These are phyloP conservation scores for Penicillium herquei DNA, from an alignment of 495 filamentous ascomycete genomes.

Conservation along the genomic window DNA sequence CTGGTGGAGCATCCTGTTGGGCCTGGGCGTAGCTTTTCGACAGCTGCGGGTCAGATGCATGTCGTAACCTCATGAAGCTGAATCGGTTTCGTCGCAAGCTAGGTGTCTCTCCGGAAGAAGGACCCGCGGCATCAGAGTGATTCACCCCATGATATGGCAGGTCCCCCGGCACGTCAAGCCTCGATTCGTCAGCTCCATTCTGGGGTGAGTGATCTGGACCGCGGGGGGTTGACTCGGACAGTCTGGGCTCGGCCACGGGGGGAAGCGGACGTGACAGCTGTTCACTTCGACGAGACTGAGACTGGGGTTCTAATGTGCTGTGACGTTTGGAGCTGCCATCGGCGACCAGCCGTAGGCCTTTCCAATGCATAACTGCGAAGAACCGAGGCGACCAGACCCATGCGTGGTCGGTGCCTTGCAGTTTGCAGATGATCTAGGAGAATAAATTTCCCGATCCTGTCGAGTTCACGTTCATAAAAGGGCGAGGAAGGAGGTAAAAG, in stretches of 20 bases:
- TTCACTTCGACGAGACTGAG: constrained; percentile 40
- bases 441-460: too few species aligned
- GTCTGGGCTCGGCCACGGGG: constrained; percentile 32
- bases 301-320: constrained; percentile 32
- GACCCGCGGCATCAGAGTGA: constrained; percentile 14
- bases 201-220: constrained; percentile 18
- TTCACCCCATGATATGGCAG: constrained; percentile 13
- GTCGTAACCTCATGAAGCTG: constrained; percentile 84
- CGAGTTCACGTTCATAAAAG: too few species aligned
- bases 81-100: constrained; percentile 61
- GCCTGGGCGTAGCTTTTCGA: constrained; percentile 77
- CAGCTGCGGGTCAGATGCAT: constrained; percentile 92
- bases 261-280: constrained; percentile 41
- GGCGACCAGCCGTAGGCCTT: constrained; percentile 42
- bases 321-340: constrained; percentile 42
- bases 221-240: constrained; percentile 42
- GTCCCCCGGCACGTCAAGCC: constrained; percentile 14
- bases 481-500: too few species aligned
- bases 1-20: constrained; percentile 58
- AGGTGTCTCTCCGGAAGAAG: constrained; percentile 24
- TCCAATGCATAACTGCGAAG: constrained; percentile 47
- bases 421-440: not conserved
- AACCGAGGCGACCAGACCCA: constrained; percentile 20
- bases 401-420: constrained; percentile 16
- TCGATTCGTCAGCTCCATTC: constrained; percentile 10